Conservation (phyloP, 805 yeast genomes). For the Wickerhamomyces mucosus region DNA sequence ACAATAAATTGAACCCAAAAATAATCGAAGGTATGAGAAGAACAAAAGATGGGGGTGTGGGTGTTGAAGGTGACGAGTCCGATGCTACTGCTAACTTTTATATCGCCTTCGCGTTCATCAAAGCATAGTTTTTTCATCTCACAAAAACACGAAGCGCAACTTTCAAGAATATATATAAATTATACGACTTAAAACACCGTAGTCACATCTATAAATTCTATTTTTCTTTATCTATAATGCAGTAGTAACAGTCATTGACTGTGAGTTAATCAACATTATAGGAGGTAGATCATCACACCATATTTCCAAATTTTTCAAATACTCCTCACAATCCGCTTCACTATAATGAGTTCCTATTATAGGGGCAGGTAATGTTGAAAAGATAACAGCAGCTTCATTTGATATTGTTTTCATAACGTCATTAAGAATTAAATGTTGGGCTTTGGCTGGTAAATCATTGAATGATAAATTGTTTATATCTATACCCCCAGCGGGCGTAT, state of each 20-base stretch:
- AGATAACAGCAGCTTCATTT: conserved; percentile 57
- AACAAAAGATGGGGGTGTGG: conserved; percentile 63
- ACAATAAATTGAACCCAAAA: conserved; percentile 45
- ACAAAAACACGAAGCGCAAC: too few relatives aligned
- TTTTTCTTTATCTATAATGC: too few relatives aligned
- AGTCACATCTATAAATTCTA: too few relatives aligned
- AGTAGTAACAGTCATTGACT: conserved; percentile 93
- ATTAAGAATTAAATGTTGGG: conserved; percentile 82
- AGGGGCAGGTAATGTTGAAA: conserved; percentile 89
- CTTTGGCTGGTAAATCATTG: conserved; percentile 83
- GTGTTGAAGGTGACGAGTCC: conserved; percentile 81
- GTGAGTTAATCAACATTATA: conserved; percentile 72
- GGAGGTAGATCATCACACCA: conserved; percentile 87
- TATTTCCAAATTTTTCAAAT: conserved; percentile 62
- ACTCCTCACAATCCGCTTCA: conserved; percentile 60
- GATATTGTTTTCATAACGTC: conserved; percentile 71
- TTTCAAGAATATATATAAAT: background rate
- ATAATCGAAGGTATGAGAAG: conserved; percentile 63
- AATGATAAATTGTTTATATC: conserved; percentile 42
- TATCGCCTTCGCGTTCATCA: conserved; percentile 74
- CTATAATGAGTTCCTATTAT: conserved; percentile 69
- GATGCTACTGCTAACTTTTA: conserved; percentile 77
- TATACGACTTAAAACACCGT: too few relatives aligned
- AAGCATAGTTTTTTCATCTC: conserved; percentile 21
- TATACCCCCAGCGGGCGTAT: too few relatives aligned